Base-by-base conservation (phyloP, 225 moss, liverwort and hornwort species). In the Asterella californica region DNA sequence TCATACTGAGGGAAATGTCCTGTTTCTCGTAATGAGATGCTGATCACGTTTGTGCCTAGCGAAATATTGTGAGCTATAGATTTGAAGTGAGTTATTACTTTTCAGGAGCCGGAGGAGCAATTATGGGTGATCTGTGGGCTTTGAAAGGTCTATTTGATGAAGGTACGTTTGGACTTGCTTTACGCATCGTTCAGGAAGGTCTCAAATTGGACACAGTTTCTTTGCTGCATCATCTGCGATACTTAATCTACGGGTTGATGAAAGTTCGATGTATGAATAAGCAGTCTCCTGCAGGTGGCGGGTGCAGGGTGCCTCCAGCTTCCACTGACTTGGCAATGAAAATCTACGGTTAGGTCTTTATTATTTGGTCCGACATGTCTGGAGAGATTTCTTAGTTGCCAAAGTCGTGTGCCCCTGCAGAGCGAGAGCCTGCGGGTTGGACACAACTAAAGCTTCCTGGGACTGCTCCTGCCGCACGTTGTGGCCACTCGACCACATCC, bases 61-160 rank as follows among this genome's bases (percentile, higher is more conserved):
- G 12, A 64, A 32, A 11, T 11, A 64, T 21, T 21, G 21, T 25
- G 45, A 9, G 72, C 47, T 72, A 29, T n/a, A 29, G 25, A 27
- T 5, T 45, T 47, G 1, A 4, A 15, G 15, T 75, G 70, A 27
- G 52, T 76, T 32, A 59, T n/a, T 70, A 37, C 24, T 22, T 66
- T 86, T 85, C 88, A 99, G 97, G 97, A 85, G 95, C 91, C 78
- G 99, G 99, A 82, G 99, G 99, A 32, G 90, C 99, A 63, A 99
- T 99, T 29, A 93, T 93, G 99, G 99, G 99, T 62, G 99, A 99
- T 82, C 77, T 99, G 32, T 99, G 99, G 99, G 99, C 99, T 47
- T 83, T 99, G 46, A 99, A 99, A 80, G 99, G 99, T 32, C 88
- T 99, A 55, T 99, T 99, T 88, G 99, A 99, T 80, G 99, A 93